Conservation (phyloP, 768 basidiomycete species). For the Suillus clintonianus region DNA sequence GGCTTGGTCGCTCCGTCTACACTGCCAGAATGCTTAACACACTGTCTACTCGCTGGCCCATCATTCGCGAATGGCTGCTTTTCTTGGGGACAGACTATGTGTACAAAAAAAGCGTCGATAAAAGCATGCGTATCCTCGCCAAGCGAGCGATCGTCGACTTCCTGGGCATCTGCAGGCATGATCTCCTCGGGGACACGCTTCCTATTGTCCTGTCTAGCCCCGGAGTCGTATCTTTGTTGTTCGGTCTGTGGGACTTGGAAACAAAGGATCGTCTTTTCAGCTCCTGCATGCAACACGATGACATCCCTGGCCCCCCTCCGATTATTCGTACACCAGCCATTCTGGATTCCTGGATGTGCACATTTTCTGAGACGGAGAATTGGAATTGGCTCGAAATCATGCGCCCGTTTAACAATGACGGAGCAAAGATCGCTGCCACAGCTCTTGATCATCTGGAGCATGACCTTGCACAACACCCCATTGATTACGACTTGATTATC, state of each 20-base stretch:
- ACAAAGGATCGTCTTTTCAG: constrained; percentile 20
- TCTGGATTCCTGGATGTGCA: constrained; percentile 30
- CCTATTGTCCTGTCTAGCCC: constrained; percentile 16
- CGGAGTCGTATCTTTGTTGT: constrained; percentile 19
- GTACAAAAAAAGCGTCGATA: constrained; percentile 18
- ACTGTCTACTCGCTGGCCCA: constrained; percentile 18
- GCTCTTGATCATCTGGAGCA: constrained; percentile 26
- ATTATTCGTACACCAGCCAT: constrained; percentile 12
- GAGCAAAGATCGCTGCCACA: constrained; percentile 19
- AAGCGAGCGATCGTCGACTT: constrained; percentile 22
- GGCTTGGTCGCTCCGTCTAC: constrained; percentile 2
- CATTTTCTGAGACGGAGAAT: constrained; percentile 20
- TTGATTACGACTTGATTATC: constrained; percentile 27
- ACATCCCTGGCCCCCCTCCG: background rate
- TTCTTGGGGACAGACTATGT: constrained; percentile 24
- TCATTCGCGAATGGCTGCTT: constrained; percentile 25
- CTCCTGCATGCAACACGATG: constrained; percentile 5
- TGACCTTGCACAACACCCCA: constrained; percentile 19
- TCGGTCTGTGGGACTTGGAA: constrained; percentile 31
- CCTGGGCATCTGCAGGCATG: constrained; percentile 18
- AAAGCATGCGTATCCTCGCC: constrained; percentile 20
- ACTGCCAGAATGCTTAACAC: constrained; percentile 2
- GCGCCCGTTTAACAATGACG: constrained; percentile 20
- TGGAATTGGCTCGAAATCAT: constrained; percentile 32
- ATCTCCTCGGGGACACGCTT: constrained; percentile 18